Conservation (phyloP, 1,139 yeast species). For the Entelexis paramagnoliae region DNA sequence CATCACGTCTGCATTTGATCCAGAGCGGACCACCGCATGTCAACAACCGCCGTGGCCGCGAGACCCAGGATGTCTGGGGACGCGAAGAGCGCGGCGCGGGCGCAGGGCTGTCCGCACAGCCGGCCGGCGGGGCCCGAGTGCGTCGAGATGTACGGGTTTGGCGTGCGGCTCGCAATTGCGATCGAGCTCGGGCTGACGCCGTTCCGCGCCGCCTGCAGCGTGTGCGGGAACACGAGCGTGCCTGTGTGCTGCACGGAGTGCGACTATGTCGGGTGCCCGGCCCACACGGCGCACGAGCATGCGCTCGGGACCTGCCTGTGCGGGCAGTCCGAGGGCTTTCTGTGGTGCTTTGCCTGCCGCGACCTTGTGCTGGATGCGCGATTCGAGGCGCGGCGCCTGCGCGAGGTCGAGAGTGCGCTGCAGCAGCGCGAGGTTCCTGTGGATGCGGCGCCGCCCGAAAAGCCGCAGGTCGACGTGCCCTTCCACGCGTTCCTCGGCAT, state of each 20-base stretch:
- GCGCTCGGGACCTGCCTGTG: conserved; percentile 45
- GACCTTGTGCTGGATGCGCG: conserved; percentile 55
- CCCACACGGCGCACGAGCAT: conserved; percentile 41
- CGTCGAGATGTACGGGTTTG: conserved; percentile 15
- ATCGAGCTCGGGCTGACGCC: background rate
- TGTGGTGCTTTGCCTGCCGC: conserved; percentile 66
- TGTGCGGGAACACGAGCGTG: conserved; percentile 11
- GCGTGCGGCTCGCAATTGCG: conserved; percentile 16
- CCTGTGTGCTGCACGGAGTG: conserved; percentile 23
- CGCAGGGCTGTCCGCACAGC: conserved; percentile 16
- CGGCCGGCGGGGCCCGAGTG: conserved; percentile 11
- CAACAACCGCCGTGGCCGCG: conserved; percentile 4
- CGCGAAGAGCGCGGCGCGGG: background rate
- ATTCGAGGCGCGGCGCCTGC: conserved; percentile 42
- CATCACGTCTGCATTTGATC: background rate
- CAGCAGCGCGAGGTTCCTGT: background rate
- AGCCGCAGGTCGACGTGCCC: conserved; percentile 1
- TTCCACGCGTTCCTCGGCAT: conserved; percentile 61
- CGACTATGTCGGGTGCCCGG: conserved; percentile 21
- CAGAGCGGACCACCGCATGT: conserved; percentile 3
- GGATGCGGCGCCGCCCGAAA: background rate
- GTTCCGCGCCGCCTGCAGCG: conserved; percentile 13
- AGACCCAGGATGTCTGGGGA: background rate
- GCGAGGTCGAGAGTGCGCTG: conserved; percentile 10
- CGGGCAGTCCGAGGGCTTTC: conserved; percentile 24